These are phyloP conservation scores for Globisporangium alternatum DNA, from an alignment of 352 stramenopile genomes.

Conservation along the genomic window DNA sequence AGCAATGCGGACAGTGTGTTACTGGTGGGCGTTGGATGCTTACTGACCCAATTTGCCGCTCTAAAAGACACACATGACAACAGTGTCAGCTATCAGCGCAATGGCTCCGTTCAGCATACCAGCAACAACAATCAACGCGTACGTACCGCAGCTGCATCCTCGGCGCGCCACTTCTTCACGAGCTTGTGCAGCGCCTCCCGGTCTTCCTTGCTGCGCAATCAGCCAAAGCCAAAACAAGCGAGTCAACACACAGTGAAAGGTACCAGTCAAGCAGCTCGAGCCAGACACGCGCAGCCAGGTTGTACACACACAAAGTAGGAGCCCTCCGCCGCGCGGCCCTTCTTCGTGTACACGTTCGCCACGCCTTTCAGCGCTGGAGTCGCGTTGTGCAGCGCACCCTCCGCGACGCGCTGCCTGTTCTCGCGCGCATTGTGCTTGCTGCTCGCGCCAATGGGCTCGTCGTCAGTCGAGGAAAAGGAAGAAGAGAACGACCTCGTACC, in stretches of 20 bases:
- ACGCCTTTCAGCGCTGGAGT: background rate
- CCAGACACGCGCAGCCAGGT: background rate
- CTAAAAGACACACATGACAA: background rate
- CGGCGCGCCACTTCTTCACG: background rate
- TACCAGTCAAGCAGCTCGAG: background rate
- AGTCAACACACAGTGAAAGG: background rate
- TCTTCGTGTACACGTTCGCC: slow-evolving; percentile 7
- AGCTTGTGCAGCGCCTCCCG: slow-evolving; percentile 1
- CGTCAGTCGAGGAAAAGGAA: background rate
- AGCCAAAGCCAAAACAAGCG: background rate
- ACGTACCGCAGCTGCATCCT: background rate
- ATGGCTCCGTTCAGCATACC: background rate
- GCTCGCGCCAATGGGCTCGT: background rate
- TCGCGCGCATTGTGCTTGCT: slow-evolving; percentile 1
- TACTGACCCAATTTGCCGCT: background rate
- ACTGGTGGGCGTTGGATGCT: background rate
- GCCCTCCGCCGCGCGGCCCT: background rate
- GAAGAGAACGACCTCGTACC: background rate
- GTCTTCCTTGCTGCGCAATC: background rate
- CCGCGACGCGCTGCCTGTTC: slow-evolving; percentile 2
- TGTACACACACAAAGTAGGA: slow-evolving; percentile 2
- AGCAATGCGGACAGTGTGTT: background rate
- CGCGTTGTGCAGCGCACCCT: background rate
- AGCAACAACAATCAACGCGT: background rate
- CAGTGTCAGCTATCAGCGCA: background rate